Base-by-base conservation (phyloP, 352 stramenopile genomes). In the Pythium dissimile region DNA sequence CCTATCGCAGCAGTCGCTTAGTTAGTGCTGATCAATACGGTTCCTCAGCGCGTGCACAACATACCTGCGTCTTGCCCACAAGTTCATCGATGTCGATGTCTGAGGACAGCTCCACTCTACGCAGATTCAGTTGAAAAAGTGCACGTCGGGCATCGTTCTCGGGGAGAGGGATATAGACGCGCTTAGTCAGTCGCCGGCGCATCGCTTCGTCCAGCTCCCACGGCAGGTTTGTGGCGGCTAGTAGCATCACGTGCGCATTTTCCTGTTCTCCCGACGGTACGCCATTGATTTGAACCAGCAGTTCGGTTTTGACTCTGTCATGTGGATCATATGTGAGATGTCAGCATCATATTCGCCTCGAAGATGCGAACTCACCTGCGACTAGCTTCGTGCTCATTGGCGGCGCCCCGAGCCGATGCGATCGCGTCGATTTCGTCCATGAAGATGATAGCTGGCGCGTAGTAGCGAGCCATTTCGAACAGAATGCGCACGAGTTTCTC, bases 391-490 rank as follows among this genome's bases (percentile, higher is more conserved):
- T 94, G 85, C 46, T 94, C 85, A 31, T 87, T 84, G n/a, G 75
- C 80, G 30, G 73, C 75, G 16, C 85, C 84, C 56, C 84, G 72
- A 11, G 78, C 73, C 0, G 76, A 85, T 3, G 83, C 85, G 35
- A 98, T 95, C 1, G 96, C 92, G 61, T 99, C 97, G 49, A 99
- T 98, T 67, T 99, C 96, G 62, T 99, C 97, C 75, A 99, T 96
- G 67, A 99, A 99, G 42, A 99, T 98, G 50, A 97, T 99, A 11
- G 87, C 96, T 6, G 97, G 97, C 13, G 94, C 86, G 71, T 98
- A 98, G 68, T 98, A 97, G 12, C 95, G 84, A n/a, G 97, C 96
- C 84, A 99, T 98, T 38, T 99, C 95, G 62, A 99, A 99, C 11
- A 99, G 74, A 24, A 99, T 96, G 38, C 94, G 86, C 41, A 99